These are phyloP conservation scores for Solanum tarapatanum DNA, from an alignment of 257 asterid species.

Conservation along the genomic window DNA sequence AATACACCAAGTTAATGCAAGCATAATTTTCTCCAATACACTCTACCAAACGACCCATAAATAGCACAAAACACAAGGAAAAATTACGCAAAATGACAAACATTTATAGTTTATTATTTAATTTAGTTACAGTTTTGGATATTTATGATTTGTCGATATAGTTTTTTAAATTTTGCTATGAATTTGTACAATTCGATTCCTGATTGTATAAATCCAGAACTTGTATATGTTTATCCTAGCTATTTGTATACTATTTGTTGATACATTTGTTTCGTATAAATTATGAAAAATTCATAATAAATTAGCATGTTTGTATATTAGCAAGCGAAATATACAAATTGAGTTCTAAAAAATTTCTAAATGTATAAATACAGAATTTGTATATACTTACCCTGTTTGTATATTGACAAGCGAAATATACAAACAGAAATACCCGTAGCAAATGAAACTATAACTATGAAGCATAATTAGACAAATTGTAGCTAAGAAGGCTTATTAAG, in stretches of 20 bases:
- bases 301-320: neutral
- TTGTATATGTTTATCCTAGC: neutral
- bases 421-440: too few relatives aligned
- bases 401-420: neutral
- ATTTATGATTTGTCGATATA: neutral
- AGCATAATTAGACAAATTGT: neutral
- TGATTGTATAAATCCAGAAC: fast-evolving
- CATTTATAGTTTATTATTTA: too few relatives aligned
- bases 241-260: too few relatives aligned
- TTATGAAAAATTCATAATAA: neutral
- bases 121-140: neutral
- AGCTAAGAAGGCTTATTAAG: neutral
- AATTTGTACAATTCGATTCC: neutral
- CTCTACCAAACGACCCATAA: too few relatives aligned
- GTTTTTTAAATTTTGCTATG: too few relatives aligned
- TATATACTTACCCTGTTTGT: too few relatives aligned
- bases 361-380: too few relatives aligned
- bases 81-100: neutral
- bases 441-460: neutral
- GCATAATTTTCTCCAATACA: too few relatives aligned
- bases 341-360: too few relatives aligned
- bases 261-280: too few relatives aligned
- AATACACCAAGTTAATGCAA: too few relatives aligned
- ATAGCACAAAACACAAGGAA: too few relatives aligned
- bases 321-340: neutral